Evolutionary conservation across 176 grass and related monocot genomes (phyloP).

Genomic region (Secale cereale): DNA sequence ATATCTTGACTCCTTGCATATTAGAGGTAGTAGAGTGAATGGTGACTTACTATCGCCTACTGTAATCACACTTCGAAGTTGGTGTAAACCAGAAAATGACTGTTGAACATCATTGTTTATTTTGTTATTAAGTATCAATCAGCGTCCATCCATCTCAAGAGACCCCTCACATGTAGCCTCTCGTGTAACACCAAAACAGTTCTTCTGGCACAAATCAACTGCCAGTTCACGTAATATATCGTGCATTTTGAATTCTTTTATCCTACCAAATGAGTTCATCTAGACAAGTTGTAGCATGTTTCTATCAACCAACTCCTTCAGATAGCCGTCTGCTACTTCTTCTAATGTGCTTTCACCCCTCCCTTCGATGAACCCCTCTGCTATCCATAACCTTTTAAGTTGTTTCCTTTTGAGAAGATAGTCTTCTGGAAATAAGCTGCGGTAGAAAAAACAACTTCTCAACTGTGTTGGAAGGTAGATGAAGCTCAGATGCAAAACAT

Average conservation of each 20-base stretch:
- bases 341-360: slow-evolving; percentile 2
- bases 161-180: too few relatives aligned
- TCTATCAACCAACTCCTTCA: too few relatives aligned
- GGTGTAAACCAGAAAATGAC: background rate
- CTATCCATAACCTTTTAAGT: slow-evolving; percentile 15
- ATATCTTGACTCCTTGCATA: background rate
- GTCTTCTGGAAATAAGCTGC: background rate
- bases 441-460: background rate
- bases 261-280: background rate
- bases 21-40: background rate
- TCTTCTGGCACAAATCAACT: too few relatives aligned
- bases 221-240: background rate
- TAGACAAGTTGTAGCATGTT: background rate
- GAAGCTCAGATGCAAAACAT: background rate
- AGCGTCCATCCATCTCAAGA: background rate
- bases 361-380: slow-evolving; percentile 24
- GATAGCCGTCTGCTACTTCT: slow-evolving; percentile 22
- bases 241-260: background rate
- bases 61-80: background rate
- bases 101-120: background rate
- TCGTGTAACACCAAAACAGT: too few relatives aligned
- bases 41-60: background rate
- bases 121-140: background rate
- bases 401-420: background rate
- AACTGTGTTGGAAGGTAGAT: slow-evolving; percentile 1